phyloP scores from a whole-genome alignment of 495 filamentous ascomycete species.

The Talaromyces trachyspermus region DNA sequence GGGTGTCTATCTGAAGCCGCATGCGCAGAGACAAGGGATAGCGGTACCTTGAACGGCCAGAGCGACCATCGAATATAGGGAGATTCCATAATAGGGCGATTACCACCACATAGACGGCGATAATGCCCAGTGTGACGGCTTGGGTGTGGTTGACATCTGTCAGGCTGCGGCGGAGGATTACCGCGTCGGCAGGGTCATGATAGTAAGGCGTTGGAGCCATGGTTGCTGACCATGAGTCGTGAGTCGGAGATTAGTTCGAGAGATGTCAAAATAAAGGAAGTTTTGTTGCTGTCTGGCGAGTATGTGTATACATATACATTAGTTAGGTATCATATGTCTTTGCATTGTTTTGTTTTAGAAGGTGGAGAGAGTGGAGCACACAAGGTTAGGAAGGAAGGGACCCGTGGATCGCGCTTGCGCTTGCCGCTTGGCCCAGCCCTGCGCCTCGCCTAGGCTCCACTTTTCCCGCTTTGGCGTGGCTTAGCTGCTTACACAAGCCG shows the following conservation, averaged over 20 bases:
- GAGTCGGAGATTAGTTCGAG: too few species aligned
- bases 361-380: too few species aligned
- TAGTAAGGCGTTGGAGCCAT: neutral
- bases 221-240: neutral
- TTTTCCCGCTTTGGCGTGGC: too few species aligned
- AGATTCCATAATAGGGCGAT: constrained; percentile 75
- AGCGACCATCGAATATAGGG: constrained; percentile 65
- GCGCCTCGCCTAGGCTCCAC: too few species aligned
- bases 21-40: neutral
- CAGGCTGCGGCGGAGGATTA: constrained; percentile 39
- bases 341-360: too few species aligned
- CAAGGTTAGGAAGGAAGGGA: too few species aligned
- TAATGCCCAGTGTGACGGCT: constrained; percentile 62
- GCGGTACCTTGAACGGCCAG: constrained; percentile 73
- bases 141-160: constrained; percentile 59
- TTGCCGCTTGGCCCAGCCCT: neutral
- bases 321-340: too few species aligned
- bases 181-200: neutral
- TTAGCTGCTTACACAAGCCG: too few species aligned
- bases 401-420: neutral
- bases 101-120: constrained; percentile 60
- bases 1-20: neutral
- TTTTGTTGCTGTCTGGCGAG: neutral
- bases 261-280: too few species aligned
- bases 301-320: neutral